A percentile compares a stretch with the other conserved stretches of the same genome.
Evolutionary conservation across 768 basidiomycete species (phyloP).

Genomic region (Boletus reticuloceps): DNA sequence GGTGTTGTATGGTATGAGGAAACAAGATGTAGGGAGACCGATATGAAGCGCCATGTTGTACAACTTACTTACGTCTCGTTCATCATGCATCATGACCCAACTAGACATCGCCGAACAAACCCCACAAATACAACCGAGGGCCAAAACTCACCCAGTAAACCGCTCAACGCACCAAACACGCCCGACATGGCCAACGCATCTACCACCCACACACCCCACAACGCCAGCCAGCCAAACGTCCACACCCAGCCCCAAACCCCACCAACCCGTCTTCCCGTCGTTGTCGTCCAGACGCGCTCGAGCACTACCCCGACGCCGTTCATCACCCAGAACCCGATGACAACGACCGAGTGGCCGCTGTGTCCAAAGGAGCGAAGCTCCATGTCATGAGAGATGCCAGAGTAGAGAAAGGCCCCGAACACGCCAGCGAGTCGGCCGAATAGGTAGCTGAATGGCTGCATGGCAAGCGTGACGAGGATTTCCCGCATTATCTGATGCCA

Average conservation of each 20-base stretch:
- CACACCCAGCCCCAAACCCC: slow-evolving; percentile 52
- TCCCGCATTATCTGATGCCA: slow-evolving; percentile 72
- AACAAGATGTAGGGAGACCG: too few species aligned
- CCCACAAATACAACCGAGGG: slow-evolving; percentile 27
- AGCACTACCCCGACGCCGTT: slow-evolving; percentile 50
- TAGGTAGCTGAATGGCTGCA: slow-evolving; percentile 39
- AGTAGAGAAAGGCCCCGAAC: slow-evolving; percentile 56
- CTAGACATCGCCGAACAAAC: not conserved
- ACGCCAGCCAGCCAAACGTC: slow-evolving; percentile 48
- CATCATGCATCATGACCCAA: not conserved
- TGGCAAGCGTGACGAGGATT: slow-evolving; percentile 51
- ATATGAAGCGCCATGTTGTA: too few species aligned
- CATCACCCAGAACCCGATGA: slow-evolving; percentile 54
- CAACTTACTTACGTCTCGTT: too few species aligned
- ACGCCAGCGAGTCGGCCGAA: slow-evolving; percentile 51
- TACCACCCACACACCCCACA: slow-evolving; percentile 47
- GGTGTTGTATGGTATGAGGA: too few species aligned
- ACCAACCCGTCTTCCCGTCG: slow-evolving; percentile 42
- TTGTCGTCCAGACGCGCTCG: slow-evolving; percentile 45
- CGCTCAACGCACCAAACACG: not conserved
- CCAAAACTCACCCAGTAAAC: slow-evolving; percentile 4
- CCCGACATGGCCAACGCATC: slow-evolving; percentile 32
- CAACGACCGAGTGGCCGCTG: slow-evolving; percentile 41
- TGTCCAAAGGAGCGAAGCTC: slow-evolving; percentile 32
- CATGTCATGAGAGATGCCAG: slow-evolving; percentile 55